Evolutionary conservation across 2,329 filamentous ascomycete species (phyloP).

Genomic region (Thielaviopsis punctulata): DNA sequence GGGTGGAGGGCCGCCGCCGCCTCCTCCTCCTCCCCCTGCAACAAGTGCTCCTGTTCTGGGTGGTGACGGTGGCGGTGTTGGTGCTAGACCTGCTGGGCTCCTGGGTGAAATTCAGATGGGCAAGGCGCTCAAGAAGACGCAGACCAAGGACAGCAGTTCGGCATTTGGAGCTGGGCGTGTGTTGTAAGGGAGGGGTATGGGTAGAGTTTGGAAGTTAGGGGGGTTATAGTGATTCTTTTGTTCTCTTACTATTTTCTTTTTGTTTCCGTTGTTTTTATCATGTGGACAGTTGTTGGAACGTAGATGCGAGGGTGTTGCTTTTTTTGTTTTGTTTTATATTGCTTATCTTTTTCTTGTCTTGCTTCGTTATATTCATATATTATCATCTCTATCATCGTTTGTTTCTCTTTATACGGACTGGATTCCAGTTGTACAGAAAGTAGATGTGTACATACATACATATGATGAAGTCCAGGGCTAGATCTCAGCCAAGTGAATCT

Average conservation of each 20-base stretch:
- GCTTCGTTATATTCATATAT: no score
- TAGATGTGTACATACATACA: no score
- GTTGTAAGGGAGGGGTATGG: conserved; percentile 22
- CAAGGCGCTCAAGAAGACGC: conserved; percentile 64
- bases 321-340: no score
- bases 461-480: no score
- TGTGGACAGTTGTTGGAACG: no score
- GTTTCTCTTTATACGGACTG: no score
- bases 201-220: not conserved
- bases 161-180: conserved; percentile 64
- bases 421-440: no score
- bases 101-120: conserved; percentile 73
- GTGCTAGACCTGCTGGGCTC: conserved; percentile 42
- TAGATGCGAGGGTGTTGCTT: no score
- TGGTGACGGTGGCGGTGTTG: conserved; percentile 18
- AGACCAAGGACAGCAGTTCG: conserved; percentile 72
- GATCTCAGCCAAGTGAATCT: no score
- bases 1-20: conserved; percentile 17
- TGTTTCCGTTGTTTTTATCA: not conserved
- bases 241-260: conserved; percentile 13
- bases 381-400: no score
- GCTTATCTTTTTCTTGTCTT: no score
- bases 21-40: conserved; percentile 20
- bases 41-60: conserved; percentile 18
- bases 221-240: conserved; percentile 10